Conservation (phyloP, 192 early-diverging fungal genomes). For the Umbelopsis isabellina region DNA sequence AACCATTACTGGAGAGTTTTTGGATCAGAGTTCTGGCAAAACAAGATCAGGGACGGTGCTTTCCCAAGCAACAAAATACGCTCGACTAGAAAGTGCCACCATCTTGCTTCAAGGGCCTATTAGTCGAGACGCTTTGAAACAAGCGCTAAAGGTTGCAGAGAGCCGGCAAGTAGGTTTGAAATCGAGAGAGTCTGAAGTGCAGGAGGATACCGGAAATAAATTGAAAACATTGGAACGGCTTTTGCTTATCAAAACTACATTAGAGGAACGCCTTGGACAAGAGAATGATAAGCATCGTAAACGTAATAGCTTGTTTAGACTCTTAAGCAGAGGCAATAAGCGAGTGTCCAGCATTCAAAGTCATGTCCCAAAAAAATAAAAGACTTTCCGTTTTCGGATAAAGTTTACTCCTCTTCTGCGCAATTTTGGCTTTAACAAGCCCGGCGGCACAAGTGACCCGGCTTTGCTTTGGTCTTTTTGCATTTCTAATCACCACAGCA, state of each 20-base stretch:
- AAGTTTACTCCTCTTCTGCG: background rate
- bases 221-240: background rate
- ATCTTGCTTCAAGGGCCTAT: conserved; percentile 12
- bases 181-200: background rate
- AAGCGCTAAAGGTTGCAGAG: conserved; percentile 5
- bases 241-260: background rate
- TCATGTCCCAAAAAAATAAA: background rate
- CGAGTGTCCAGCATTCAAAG: background rate
- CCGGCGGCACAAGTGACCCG: too few species aligned
- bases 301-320: conserved; percentile 1
- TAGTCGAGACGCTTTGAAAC: background rate
- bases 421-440: background rate
- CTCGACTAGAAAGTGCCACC: conserved; percentile 27
- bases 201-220: too few species aligned
- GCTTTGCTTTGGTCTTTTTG: background rate
- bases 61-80: conserved; percentile 38
- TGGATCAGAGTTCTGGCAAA: conserved; percentile 20
- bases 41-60: conserved; percentile 27
- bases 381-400: background rate
- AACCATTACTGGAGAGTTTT: conserved; percentile 29
- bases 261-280: background rate
- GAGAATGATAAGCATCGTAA: background rate
- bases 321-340: background rate
- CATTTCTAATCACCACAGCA: background rate
- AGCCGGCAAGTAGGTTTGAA: background rate